Conservation (phyloP, 108 stramenopile genomes). For the Mediolabrus comicus region DNA sequence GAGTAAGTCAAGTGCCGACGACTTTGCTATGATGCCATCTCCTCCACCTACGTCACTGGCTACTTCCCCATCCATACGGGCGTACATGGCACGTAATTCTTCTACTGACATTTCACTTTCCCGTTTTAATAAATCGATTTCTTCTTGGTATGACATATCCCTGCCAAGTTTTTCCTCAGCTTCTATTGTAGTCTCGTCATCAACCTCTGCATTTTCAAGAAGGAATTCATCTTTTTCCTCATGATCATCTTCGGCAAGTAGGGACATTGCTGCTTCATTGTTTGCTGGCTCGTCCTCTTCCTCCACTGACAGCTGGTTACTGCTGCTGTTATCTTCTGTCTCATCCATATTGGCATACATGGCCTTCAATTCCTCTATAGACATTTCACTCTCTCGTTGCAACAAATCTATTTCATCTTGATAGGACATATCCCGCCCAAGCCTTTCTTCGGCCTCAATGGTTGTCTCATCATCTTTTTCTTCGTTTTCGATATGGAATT, state of each 20-base stretch:
- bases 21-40: too few species aligned
- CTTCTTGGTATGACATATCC: conserved; percentile 54
- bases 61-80: conserved; percentile 20
- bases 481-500: conserved; percentile 44
- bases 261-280: neutral
- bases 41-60: too few species aligned
- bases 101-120: conserved; percentile 57
- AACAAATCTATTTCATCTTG: conserved; percentile 60
- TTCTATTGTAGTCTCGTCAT: conserved; percentile 73
- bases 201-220: conserved; percentile 38
- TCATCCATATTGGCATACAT: conserved; percentile 49
- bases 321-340: conserved; percentile 39
- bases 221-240: conserved; percentile 60
- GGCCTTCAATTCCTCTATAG: conserved; percentile 51
- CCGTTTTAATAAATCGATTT: conserved; percentile 52
- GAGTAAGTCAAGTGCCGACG: neutral
- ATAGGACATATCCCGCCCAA: conserved; percentile 52
- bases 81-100: conserved; percentile 51
- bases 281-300: neutral
- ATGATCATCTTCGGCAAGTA: conserved; percentile 38
- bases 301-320: neutral
- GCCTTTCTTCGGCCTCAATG: conserved; percentile 60
- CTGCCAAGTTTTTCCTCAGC: conserved; percentile 60
- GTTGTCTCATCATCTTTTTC: conserved; percentile 74
- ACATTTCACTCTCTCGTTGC: conserved; percentile 54